Percentiles rank a stretch among this genome's conserved stretches.
phyloP scores from a whole-genome alignment of 2,329 filamentous ascomycete genomes.

The Sporothrix sp. region DNA sequence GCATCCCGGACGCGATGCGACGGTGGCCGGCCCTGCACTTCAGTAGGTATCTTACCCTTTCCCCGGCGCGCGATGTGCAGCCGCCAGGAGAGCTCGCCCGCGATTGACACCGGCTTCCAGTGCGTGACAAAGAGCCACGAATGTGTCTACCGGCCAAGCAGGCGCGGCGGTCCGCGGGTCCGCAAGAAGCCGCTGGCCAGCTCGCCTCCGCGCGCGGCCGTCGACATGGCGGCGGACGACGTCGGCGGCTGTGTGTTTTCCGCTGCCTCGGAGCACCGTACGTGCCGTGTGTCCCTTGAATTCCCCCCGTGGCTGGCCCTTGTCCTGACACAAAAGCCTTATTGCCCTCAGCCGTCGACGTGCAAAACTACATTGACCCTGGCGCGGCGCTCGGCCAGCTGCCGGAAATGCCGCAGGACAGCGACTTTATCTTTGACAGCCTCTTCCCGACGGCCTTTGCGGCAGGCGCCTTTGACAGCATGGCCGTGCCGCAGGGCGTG shows the following conservation, averaged over 20 bases:
- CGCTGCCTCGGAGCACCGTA: constrained; percentile 3
- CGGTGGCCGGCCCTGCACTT: constrained; percentile 18
- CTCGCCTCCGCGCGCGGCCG: constrained; percentile 17
- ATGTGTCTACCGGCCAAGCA: constrained; percentile 34
- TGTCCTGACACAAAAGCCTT: background rate
- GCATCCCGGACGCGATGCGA: constrained; percentile 20
- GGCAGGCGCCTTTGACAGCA: constrained; percentile 14
- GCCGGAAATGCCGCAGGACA: constrained; percentile 36
- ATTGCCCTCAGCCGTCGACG: constrained; percentile 22
- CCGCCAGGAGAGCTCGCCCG: too few relatives aligned
- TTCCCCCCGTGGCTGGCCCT: too few relatives aligned
- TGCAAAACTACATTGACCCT: constrained; percentile 35
- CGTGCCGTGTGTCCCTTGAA: background rate
- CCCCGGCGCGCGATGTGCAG: background rate
- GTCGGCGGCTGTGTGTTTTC: constrained; percentile 23
- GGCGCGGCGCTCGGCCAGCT: constrained; percentile 39
- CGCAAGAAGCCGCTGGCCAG: constrained; percentile 29
- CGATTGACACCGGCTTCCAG: constrained; percentile 18
- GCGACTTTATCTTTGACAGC: constrained; percentile 39
- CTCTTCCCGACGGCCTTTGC: constrained; percentile 26
- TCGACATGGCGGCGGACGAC: constrained; percentile 11
- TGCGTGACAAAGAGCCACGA: constrained; percentile 32
- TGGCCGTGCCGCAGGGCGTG: constrained; percentile 16
- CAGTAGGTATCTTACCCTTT: constrained; percentile 7
- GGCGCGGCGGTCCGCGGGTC: constrained; percentile 34